Evolutionary conservation across 495 filamentous ascomycete species (phyloP).

Genomic region (Thozetella sp.): DNA sequence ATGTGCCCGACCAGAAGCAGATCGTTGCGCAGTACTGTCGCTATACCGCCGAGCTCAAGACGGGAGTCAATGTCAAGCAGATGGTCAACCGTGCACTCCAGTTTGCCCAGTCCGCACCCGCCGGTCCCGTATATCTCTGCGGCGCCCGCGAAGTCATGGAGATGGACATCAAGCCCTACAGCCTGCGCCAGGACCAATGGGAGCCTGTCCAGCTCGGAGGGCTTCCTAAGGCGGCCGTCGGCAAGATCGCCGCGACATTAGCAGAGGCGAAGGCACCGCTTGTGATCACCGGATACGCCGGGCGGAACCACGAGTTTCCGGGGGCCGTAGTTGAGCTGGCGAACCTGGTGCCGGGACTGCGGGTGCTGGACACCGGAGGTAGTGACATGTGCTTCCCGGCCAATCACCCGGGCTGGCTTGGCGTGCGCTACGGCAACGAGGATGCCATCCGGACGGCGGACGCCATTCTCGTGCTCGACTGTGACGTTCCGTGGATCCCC

Average conservation of each 20-base stretch:
- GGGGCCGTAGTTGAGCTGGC: conserved; percentile 76
- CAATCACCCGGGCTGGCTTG: conserved; percentile 70
- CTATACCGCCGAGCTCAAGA: conserved; percentile 90
- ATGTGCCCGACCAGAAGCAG: conserved; percentile 92
- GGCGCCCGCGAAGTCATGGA: conserved; percentile 92
- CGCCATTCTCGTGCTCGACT: conserved; percentile 84
- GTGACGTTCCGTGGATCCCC: conserved; percentile 72
- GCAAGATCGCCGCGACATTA: conserved; percentile 70
- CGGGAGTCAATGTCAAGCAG: conserved; percentile 92
- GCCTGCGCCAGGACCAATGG: conserved; percentile 75
- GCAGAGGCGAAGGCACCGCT: conserved; percentile 75
- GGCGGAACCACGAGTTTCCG: conserved; percentile 72
- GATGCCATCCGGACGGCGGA: conserved; percentile 76
- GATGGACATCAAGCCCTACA: conserved; percentile 83
- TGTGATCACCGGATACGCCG: conserved; percentile 81
- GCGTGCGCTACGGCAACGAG: conserved; percentile 76
- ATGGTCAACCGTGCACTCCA: conserved; percentile 90
- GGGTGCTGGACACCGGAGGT: conserved; percentile 87
- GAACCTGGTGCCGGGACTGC: conserved; percentile 73
- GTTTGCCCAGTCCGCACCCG: conserved; percentile 79
- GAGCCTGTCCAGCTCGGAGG: conserved; percentile 75
- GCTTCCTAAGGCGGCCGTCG: conserved; percentile 64
- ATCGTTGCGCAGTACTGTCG: conserved; percentile 93
- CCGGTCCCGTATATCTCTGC: conserved; percentile 84
- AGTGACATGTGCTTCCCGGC: conserved; percentile 96